Evolutionary conservation across 2,329 filamentous ascomycete species (phyloP).

Genomic region (Whalleya microplaca): DNA sequence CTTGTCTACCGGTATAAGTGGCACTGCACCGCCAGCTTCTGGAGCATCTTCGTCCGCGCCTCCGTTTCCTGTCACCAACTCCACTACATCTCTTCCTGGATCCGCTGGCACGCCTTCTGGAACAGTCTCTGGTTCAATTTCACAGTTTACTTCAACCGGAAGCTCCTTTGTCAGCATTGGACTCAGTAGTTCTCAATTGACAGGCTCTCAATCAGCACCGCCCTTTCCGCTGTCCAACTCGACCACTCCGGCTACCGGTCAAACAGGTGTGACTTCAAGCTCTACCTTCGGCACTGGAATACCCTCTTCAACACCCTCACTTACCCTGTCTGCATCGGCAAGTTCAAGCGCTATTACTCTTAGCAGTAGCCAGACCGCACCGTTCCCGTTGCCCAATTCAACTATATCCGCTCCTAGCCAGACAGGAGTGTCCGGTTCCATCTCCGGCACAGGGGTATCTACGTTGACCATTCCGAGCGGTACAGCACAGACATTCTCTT

Average conservation of each 20-base stretch:
- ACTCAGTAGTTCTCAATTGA: conserved; percentile 4
- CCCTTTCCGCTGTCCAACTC: conserved; percentile 27
- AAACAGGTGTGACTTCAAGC: conserved; percentile 7
- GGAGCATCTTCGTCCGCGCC: conserved; percentile 7
- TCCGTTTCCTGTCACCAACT: conserved; percentile 23
- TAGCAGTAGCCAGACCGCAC: conserved; percentile 7
- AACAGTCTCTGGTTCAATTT: neutral
- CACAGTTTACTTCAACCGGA: no score
- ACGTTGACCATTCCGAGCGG: conserved; percentile 4
- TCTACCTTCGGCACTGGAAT: conserved; percentile 2
- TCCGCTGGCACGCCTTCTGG: conserved; percentile 2
- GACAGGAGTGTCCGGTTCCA: neutral
- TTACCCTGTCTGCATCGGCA: conserved; percentile 1
- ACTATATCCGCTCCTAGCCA: neutral
- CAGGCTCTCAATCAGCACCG: conserved; percentile 10
- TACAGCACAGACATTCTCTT: conserved; percentile 1
- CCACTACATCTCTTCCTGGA: conserved; percentile 5
- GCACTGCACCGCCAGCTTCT: neutral
- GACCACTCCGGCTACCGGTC: conserved; percentile 11
- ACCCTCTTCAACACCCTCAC: neutral
- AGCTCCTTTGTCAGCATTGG: neutral
- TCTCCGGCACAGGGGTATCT: neutral
- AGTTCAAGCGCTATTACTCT: conserved; percentile 2
- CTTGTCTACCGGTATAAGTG: neutral
- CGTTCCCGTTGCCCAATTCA: conserved; percentile 9